Base-by-base conservation (phyloP, 108 stramenopile species). In the Fistulifera pelliculosa region DNA sequence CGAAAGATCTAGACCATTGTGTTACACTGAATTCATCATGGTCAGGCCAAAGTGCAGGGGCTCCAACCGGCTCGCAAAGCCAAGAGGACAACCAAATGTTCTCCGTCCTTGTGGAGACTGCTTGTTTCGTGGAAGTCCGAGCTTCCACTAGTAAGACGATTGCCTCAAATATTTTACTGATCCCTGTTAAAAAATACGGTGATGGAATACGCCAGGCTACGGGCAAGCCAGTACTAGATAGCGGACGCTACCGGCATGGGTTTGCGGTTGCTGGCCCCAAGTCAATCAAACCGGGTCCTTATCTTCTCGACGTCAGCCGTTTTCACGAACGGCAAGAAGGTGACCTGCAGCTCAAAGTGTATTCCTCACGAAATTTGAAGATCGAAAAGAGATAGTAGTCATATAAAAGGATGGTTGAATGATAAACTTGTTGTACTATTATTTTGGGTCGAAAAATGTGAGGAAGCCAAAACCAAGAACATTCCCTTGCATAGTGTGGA, bases 201-300 rank as follows among this genome's bases (percentile, higher is more conserved):
- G 15, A 47, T 1, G 26, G 26, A 28, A 41, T 59, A 15, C 39
- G 56, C 23, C 60, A 44, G 42, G 42, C 40, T 38, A 62, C 61
- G 31, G 65, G 71, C 18, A 45, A 53, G 8, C 72, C 73, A 7
- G 10, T 76, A 11, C 41, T 87, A 23, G 79, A 87, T 53, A 73
- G 71, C 10, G 81, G 81, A 24, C 69, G 64, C 49, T 86, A 83
- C 48, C 68, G 85, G 28, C 74, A 80, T 49, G 78, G 80, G 5
- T 87, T 79, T 59, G 58, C 64, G 0, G 72, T 74, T 0, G 69
- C 81, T 16, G 69, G 74, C 28, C 64, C 49, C 23, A 50, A 44
- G 10, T 48, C 27, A 47, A 43, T 81, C n/a, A 28, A 52, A 13
- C 56, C 73, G 15, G 85, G 81, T 16, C 49, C 64, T 38, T 87